Base-by-base conservation (phyloP, 805 yeast species). In the Candida ortonii region DNA sequence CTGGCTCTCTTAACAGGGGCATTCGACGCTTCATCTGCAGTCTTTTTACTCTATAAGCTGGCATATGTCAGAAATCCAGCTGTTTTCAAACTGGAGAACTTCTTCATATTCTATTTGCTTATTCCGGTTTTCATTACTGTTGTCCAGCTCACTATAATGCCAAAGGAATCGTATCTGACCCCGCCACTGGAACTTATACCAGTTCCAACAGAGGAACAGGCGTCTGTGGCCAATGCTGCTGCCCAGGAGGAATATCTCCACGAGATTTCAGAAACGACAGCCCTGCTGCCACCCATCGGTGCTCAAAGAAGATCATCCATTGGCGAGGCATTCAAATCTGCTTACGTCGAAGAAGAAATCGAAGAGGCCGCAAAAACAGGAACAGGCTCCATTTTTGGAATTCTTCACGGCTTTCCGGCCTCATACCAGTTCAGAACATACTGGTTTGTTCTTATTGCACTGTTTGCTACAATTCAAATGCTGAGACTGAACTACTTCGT, bases 1-100 rank as follows among this genome's bases (percentile, higher is more conserved):
- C 60, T 74, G 46, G 79, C 79, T 15, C 56, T 74, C 26, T 52
- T 74, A 36, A 73, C 79, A 2, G 80, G 80, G 12, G 78, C 80
- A 0, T 74, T 74, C 41, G 80, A 74, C 54, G 71, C 80, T 7
- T 72, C 78, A 3, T 69, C 76, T 7, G 78, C 79, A 1, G 67
- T 74, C 12, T 74, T 74, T 48, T 59, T 74, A 49, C 29, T 71
- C 29, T 74, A 73, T 58, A 66, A 66, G 33, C 46, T 66, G 14
- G 37, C 66, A 20, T 74, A 69, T 55, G 45, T 50, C 28, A 47
- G 41, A 11, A 46, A 64, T 11, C 45, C 57, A 4, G 57, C 54
- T 1, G 30, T 55, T 1, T 71, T 74, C 52, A 57, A 64, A 6
- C 44, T 74, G 34, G 60, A 52, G 34, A 57, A 57, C 28, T 74